A percentile compares a stretch with the other conserved stretches of the same genome.
Evolutionary conservation across 306 rosid genomes (phyloP).

Genomic region (Lablab purpureus): DNA sequence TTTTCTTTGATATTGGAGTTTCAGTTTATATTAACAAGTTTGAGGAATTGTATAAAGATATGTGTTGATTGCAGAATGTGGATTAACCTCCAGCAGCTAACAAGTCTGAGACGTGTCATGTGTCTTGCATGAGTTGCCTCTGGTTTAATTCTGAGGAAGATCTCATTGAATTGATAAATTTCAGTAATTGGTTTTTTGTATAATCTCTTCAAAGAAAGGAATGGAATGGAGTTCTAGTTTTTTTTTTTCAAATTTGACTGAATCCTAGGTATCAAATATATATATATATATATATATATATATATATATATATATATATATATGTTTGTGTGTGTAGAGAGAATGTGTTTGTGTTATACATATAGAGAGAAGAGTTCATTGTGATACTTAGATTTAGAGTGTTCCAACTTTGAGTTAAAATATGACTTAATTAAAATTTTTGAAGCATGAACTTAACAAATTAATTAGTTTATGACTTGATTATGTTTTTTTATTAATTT

Average conservation of each 20-base stretch:
- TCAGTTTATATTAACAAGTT: slow-evolving; percentile 24
- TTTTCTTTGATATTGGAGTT: slow-evolving; percentile 30
- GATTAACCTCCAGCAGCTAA: slow-evolving; percentile 48
- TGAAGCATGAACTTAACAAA: too few relatives aligned
- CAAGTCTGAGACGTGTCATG: slow-evolving; percentile 12
- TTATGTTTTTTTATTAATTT: too few relatives aligned
- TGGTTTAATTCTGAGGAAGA: slow-evolving; percentile 28
- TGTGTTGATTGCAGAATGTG: slow-evolving; percentile 39
- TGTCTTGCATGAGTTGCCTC: slow-evolving; percentile 44
- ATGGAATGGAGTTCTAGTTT: slow-evolving; percentile 39
- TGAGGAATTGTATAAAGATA: slow-evolving; percentile 40
- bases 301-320: too few relatives aligned
- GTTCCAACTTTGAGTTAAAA: too few relatives aligned
- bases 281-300: too few relatives aligned
- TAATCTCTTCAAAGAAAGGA: slow-evolving; percentile 41
- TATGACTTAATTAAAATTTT: too few relatives aligned
- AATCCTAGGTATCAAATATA: too few relatives aligned
- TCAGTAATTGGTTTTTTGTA: slow-evolving; percentile 40
- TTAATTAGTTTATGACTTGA: too few relatives aligned
- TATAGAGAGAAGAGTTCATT: too few relatives aligned
- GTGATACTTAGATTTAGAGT: too few relatives aligned
- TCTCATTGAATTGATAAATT: slow-evolving; percentile 37
- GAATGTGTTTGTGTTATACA: too few relatives aligned
- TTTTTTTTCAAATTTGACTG: background rate
- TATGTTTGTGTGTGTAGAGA: too few relatives aligned